These are phyloP conservation scores for Pyracantha coccinea DNA, from an alignment of 331 rosid genomes.

Conservation along the genomic window DNA sequence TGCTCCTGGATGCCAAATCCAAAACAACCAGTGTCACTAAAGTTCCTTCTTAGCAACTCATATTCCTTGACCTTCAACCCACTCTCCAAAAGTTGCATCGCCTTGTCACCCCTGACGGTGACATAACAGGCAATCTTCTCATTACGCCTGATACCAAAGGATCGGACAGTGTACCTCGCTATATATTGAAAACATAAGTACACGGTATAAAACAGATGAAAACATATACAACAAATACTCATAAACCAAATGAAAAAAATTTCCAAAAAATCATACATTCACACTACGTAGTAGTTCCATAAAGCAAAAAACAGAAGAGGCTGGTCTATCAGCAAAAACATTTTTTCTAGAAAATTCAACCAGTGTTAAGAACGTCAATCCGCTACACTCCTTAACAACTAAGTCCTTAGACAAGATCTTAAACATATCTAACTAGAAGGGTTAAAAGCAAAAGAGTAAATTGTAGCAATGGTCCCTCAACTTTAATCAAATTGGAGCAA, in stretches of 20 bases:
- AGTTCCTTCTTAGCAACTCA: conserved; percentile 48
- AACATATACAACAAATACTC: neutral
- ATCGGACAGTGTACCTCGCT: conserved; percentile 55
- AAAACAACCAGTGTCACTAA: conserved; percentile 53
- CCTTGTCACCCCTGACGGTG: conserved; percentile 57
- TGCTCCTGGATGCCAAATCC: conserved; percentile 64
- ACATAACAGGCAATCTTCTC: conserved; percentile 63
- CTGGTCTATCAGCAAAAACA: too few relatives aligned
- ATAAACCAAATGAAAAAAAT: too few relatives aligned
- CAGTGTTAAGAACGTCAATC: neutral
- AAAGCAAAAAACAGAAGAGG: too few relatives aligned
- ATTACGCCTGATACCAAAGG: conserved; percentile 59
- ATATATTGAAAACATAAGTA: neutral
- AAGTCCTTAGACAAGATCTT: too few relatives aligned
- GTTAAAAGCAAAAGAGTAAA: neutral
- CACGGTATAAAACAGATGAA: neutral
- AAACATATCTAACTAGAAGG: neutral
- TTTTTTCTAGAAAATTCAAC: too few relatives aligned
- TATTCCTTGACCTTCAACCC: conserved; percentile 54
- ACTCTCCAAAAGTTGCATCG: conserved; percentile 56
- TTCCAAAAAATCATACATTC: too few relatives aligned
- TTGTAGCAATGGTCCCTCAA: too few relatives aligned
- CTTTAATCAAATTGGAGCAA: too few relatives aligned
- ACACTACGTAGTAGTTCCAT: too few relatives aligned
- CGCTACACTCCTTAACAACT: neutral